Evolutionary conservation across 2,329 filamentous ascomycete genomes (phyloP), one percentile per base, ranked within the genome.

Genomic region (Apiospora rasikravindrae): DNA sequence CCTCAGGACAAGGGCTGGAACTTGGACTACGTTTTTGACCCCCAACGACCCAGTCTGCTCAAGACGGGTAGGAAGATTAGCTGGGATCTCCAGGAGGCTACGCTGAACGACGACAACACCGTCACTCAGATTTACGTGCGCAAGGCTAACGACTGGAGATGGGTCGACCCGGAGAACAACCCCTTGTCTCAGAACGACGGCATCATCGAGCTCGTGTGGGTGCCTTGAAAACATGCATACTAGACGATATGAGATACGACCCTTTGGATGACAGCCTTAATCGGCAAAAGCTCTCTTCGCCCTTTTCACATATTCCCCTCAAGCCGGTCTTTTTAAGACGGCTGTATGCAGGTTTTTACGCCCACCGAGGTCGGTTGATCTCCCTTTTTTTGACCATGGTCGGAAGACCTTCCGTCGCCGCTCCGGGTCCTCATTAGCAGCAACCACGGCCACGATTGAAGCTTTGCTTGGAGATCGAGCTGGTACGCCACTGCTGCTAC

Each of bases 151-250:
- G 88, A 90, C 77, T 82, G 81, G 78, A 81, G 88, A 73, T 90
- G 88, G 88, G 84, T 84, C 14, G 82, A 86, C 73, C 76, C 77
- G 51, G 82, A 84, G 73, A 86, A 82, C 57, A 80, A 80, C 70
- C 81, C 83, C 0, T 88, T 90, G 87, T 87, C 84, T 74, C 83
- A 84, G 69, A 82, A 85, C 24, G 88, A 90, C 76, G 88, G 88
- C 3, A 77, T 90, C 44, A 83, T 90, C 64, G 88, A 90, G 81
- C 81, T 90, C 72, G 84, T 90, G 70, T 90, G 88, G 88, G 81
- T 89, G 53, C 84, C 87, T 19, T 81, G 77, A 76, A 71, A 49
- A 45, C 69, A 33, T 64, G 33, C 57, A 64, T 64, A 37, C 7
- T 24, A n/a, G 57, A 64, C 26, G 67, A 75, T 29, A 76, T 51